Evolutionary conservation across 176 grass and related monocot species (phyloP).

Genomic region (Rhynchospora pubera): DNA sequence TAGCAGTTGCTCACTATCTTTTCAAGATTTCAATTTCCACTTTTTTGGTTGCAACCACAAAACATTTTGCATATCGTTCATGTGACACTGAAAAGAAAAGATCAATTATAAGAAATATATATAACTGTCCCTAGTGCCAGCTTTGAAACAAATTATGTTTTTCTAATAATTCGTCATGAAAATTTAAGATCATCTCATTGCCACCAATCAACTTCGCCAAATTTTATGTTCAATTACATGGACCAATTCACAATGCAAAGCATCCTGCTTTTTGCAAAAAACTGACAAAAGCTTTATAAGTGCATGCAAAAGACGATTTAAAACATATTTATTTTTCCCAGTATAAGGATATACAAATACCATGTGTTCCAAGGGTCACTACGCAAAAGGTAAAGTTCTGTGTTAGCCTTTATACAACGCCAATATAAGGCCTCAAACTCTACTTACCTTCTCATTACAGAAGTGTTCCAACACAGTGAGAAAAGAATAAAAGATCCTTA

Average conservation of each 20-base stretch:
- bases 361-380: background rate
- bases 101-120: background rate
- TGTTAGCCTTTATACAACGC: background rate
- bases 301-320: background rate
- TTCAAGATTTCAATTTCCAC: background rate
- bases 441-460: background rate
- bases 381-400: background rate
- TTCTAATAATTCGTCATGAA: background rate
- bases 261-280: too few relatives aligned
- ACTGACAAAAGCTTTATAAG: too few relatives aligned
- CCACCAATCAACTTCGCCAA: too few relatives aligned
- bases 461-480: background rate
- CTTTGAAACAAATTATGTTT: background rate
- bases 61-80: background rate
- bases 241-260: background rate
- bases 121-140: background rate
- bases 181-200: too few relatives aligned
- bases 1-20: background rate
- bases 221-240: background rate
- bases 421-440: slow-evolving; percentile 6
- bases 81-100: background rate
- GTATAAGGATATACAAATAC: background rate
- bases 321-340: background rate
- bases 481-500: background rate
- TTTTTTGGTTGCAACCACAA: background rate